Base-by-base conservation (phyloP, 192 early-diverging fungal genomes). In the Coemansia sp. region DNA sequence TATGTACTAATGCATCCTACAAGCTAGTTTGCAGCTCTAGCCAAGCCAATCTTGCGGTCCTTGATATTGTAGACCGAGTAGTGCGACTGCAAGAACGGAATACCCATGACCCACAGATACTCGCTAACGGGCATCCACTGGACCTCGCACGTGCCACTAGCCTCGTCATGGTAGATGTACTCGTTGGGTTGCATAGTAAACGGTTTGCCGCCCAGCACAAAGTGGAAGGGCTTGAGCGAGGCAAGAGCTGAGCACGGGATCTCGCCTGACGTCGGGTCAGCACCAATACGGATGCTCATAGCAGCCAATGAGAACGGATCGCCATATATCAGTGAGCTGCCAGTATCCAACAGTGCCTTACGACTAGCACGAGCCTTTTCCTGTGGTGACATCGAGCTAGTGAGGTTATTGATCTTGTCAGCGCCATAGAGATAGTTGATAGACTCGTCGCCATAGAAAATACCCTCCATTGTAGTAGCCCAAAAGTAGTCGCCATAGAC, bases 401-500 rank as follows among this genome's bases (percentile, higher is more conserved):
- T 55, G 20, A 50, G 62, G 4, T 60, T 74, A 38, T 73, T 76
- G 61, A 79, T 57, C 50, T 71, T 71, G 70, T 85, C 83, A 2
- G 81, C 81, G 50, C 76, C 76, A 53, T 78, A 83, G 41, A 83
- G 67, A 20, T 78, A 78, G 76, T 83, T 83, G 36, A 41, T 57
- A 4, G 81, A 69, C 76, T 83, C 81, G 46, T 80, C 72, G 47
- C 83, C 79, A 55, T 80, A 80, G 12, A 75, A 80, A 16, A 85
- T 81, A 20, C 75, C 81, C 65, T 86, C 75, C 75, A 86, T 78
- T 0, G 72, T 79, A 1, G 81, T 72, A 16, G 81, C 74, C 90
- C 91, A 91, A 70, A 89, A 90, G 33, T 80, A 79, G 52, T 85
- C 49, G 10, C 79, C 76, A 12, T 86, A 89, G 10, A 88, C 74